phyloP scores from a whole-genome alignment of 2,329 filamentous ascomycete genomes.

The Sarocladium kiliense region DNA sequence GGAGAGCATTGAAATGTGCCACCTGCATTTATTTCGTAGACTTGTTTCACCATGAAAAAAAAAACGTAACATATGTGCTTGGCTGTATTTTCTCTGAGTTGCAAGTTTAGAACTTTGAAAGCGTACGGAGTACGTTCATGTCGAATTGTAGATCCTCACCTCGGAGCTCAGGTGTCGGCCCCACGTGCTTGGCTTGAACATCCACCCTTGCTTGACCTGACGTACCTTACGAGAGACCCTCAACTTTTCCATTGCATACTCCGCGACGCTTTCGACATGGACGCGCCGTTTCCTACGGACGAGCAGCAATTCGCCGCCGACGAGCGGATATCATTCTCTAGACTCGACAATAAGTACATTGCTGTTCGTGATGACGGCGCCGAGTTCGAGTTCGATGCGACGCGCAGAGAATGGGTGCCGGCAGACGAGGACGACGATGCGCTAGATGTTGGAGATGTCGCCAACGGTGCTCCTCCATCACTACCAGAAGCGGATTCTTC shows the following conservation, averaged over 20 bases:
- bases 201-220: neutral
- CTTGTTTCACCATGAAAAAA: no score
- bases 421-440: constrained; percentile 36
- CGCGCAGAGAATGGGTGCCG: constrained; percentile 69
- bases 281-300: constrained; percentile 49
- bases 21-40: no score
- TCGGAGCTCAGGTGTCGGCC: neutral
- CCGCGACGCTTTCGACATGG: constrained; percentile 19
- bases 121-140: no score
- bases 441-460: constrained; percentile 1
- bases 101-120: no score
- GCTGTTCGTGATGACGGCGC: constrained; percentile 79
- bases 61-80: no score
- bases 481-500: neutral
- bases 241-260: neutral
- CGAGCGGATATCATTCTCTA: constrained; percentile 82
- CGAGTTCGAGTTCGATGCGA: constrained; percentile 77
- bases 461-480: constrained; percentile 17
- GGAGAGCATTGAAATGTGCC: no score
- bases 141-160: neutral
- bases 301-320: constrained; percentile 68
- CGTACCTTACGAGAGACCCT: neutral
- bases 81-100: no score
- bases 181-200: neutral
- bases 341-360: constrained; percentile 73